Evolutionary conservation across 371 early-diverging fungal genomes (phyloP).

Genomic region (Mortierella sp.): DNA sequence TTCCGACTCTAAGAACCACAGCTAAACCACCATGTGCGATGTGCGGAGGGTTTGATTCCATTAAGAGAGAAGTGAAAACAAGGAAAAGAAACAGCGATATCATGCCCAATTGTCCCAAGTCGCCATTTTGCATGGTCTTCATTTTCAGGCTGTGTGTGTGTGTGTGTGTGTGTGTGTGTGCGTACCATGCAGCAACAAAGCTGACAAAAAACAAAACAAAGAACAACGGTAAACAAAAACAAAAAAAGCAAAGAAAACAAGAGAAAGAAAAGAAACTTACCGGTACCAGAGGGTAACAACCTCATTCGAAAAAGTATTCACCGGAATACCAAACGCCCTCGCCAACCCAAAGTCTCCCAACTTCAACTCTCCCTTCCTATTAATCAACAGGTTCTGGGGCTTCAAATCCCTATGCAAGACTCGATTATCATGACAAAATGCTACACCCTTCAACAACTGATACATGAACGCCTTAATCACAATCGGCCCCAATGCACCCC

Average conservation of each 20-base stretch:
- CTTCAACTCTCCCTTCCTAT: constrained; percentile 89
- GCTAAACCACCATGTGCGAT: neutral
- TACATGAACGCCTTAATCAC: constrained; percentile 89
- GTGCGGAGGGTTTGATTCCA: neutral
- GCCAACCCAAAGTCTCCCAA: constrained; percentile 97
- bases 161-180: too few species aligned
- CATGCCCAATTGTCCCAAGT: neutral
- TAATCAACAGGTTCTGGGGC: constrained; percentile 96
- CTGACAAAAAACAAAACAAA: neutral
- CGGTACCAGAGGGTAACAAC: constrained; percentile 97
- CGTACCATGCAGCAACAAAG: too few species aligned
- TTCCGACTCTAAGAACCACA: neutral
- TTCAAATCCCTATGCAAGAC: constrained; percentile 99
- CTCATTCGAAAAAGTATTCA: constrained; percentile 97
- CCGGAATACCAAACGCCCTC: constrained; percentile 96
- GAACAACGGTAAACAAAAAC: neutral
- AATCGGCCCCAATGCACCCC: constrained; percentile 78
- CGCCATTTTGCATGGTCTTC: neutral
- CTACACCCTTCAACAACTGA: constrained; percentile 91
- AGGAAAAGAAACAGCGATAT: neutral
- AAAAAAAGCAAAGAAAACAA: too few species aligned
- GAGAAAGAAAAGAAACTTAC: constrained; percentile 18
- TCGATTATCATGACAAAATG: constrained; percentile 95
- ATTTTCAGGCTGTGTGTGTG: too few species aligned
- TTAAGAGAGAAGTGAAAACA: neutral